These are phyloP conservation scores for Phaeomoniella chlamydospora DNA, from an alignment of 2,329 filamentous ascomycete species.

Conservation along the genomic window DNA sequence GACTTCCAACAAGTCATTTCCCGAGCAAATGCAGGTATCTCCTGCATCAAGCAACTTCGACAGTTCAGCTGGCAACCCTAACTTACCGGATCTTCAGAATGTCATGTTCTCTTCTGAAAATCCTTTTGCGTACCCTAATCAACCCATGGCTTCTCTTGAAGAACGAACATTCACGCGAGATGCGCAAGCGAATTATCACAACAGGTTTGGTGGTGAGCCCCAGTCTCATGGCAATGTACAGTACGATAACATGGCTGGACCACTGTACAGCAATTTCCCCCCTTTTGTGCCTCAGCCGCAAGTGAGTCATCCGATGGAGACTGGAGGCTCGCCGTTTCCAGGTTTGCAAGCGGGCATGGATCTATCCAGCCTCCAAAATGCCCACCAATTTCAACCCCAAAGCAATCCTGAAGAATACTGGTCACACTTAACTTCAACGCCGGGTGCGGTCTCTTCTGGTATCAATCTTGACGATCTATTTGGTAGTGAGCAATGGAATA, in stretches of 20 bases:
- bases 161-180: conserved; percentile 7
- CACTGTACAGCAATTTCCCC: background rate
- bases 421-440: background rate
- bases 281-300: background rate
- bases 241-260: background rate
- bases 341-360: too few species aligned
- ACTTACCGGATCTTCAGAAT: conserved; percentile 31
- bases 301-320: too few species aligned
- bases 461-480: conserved; percentile 26
- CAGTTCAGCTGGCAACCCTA: conserved; percentile 4
- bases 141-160: conserved; percentile 31
- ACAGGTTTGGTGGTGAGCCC: background rate
- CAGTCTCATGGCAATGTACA: background rate
- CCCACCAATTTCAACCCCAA: background rate
- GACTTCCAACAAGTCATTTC: background rate
- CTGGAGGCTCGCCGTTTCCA: too few species aligned
- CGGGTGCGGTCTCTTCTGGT: conserved; percentile 5
- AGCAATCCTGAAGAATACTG: conserved; percentile 1
- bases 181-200: background rate
- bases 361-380: too few species aligned
- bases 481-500: conserved; percentile 19
- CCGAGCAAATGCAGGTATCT: background rate
- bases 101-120: conserved; percentile 36
- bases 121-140: conserved; percentile 34
- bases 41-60: background rate